Evolutionary conservation across 495 filamentous ascomycete genomes (phyloP).

Genomic region (Pyrenula massariospora): DNA sequence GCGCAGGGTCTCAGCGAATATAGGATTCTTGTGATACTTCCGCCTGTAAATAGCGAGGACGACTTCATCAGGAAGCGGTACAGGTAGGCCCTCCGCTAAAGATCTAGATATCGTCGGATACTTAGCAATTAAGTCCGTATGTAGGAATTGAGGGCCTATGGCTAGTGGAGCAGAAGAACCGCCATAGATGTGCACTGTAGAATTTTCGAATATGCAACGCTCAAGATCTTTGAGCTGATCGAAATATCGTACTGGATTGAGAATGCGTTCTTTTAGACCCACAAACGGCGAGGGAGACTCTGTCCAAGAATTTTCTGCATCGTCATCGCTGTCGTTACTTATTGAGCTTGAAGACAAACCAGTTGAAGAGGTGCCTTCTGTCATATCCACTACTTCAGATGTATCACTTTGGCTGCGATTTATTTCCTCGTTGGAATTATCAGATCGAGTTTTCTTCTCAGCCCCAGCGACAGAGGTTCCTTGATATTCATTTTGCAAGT

Average conservation of each 20-base stretch:
- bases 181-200: neutral
- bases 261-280: neutral
- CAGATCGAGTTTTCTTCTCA: no score
- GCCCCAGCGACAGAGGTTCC: no score
- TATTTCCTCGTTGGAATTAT: no score
- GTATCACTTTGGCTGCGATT: no score
- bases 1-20: neutral
- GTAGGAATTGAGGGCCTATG: neutral
- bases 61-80: neutral
- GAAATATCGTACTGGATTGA: neutral
- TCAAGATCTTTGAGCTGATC: neutral
- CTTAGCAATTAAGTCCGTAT: neutral
- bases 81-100: neutral
- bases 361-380: no score
- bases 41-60: neutral
- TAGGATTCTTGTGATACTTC: neutral
- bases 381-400: no score
- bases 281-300: neutral
- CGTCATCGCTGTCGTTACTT: neutral
- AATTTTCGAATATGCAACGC: neutral
- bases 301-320: conserved; percentile 10
- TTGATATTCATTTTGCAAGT: no score
- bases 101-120: neutral
- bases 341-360: no score
- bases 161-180: neutral